Base-by-base conservation (phyloP, 768 basidiomycete species). In the Hypholoma fasciculare region DNA sequence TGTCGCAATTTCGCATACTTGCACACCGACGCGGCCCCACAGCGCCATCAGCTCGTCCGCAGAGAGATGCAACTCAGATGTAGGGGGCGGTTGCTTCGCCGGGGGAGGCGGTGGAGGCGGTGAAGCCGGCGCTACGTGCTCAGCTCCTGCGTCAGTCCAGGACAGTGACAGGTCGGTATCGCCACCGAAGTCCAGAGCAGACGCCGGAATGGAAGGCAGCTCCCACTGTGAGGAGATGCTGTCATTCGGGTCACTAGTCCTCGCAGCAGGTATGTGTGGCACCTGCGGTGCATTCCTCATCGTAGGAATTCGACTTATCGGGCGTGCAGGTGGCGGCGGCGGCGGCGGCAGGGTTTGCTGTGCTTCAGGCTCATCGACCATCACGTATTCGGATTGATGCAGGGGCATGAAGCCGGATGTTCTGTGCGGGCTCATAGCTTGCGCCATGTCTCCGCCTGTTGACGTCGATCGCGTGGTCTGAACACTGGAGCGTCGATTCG, bases 21-120 rank as follows among this genome's bases (percentile, higher is more conserved):
- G 85, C 3, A 86, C 83, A 11, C 95, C 95, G 1, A 91, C 85
- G 27, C 85, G 83, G 4, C 84, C 83, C 82, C 89, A 89, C 4
- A 92, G 71, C 1, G 78, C 75, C 61, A 85, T 84, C 50, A 97
- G 75, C 13, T 92, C 88, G 42, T 92, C 91, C 0, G 83, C 58
- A 36, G 82, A 74, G 44, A 84, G 65, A 7, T 75, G 75, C 3
- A 69, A 65, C 8, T 82, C 80, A 36, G 44, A 52, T 20, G 65
- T 53, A 52, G 53, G 44, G 14, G 62, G 58, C 20, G 50, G 54
- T 2, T 63, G 62, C 19, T 67, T 63, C 13, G 67, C 62, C 0
- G 75, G 65, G 39, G 75, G 68, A 12, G 57, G 54, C 38, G 63
- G 54, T 3, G 62, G 19, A 19, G 65, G 62, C 3, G 57, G 43